Conservation (phyloP, 2,329 filamentous ascomycete genomes). For the Aspergillus sp. region DNA sequence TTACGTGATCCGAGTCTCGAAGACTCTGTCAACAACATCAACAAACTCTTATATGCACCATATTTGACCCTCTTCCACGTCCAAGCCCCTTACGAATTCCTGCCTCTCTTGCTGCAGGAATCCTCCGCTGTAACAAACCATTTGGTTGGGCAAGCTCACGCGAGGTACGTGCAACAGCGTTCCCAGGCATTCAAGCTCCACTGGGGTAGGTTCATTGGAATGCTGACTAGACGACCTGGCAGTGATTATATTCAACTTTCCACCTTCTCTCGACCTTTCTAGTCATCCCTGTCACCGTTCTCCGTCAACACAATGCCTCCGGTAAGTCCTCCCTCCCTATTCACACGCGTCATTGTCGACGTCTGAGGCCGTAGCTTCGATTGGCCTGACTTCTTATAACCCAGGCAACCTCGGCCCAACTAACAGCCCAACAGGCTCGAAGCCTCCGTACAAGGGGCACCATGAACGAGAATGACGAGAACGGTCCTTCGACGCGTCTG, state of each 20-base stretch:
- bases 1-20: constrained; percentile 23
- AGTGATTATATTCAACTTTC: constrained; percentile 26
- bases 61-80: constrained; percentile 15
- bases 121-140: constrained; percentile 21
- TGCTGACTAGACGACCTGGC: constrained; percentile 32
- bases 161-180: constrained; percentile 35
- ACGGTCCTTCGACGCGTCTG: constrained; percentile 74
- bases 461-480: constrained; percentile 95
- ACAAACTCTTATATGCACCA: constrained; percentile 27
- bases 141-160: constrained; percentile 30
- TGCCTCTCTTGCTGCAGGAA: constrained; percentile 13
- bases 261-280: constrained; percentile 17
- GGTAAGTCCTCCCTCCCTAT: constrained; percentile 44
- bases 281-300: constrained; percentile 19
- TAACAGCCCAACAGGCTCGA: constrained; percentile 61
- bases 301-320: constrained; percentile 54
- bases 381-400: neutral
- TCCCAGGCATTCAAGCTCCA: constrained; percentile 36
- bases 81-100: constrained; percentile 18
- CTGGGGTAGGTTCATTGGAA: constrained; percentile 32
- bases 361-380: neutral
- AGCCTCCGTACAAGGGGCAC: constrained; percentile 70
- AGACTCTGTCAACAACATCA: constrained; percentile 29
- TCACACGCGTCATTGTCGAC: constrained; percentile 13
- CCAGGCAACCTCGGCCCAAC: constrained; percentile 18